These are phyloP conservation scores for Halophytophthora polymorphica DNA, from an alignment of 352 stramenopile genomes.

Conservation along the genomic window DNA sequence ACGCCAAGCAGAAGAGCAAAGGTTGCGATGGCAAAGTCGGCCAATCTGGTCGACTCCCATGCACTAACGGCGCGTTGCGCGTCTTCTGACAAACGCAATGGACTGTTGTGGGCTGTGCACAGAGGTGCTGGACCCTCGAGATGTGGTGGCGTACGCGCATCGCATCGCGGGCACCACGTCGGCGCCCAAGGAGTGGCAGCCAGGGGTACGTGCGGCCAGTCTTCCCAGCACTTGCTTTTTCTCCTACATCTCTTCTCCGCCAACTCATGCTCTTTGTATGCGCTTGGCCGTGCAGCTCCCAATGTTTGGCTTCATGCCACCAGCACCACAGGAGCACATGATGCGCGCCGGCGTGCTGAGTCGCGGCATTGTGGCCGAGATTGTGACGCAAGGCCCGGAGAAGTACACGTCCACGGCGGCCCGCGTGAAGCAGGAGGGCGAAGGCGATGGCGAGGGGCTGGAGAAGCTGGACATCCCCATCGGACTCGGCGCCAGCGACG, in stretches of 20 bases:
- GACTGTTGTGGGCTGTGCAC: background rate
- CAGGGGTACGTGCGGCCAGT: slow-evolving; percentile 42
- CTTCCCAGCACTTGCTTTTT: background rate
- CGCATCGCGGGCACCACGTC: slow-evolving; percentile 77
- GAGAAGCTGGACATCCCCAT: slow-evolving; percentile 64
- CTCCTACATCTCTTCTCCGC: background rate
- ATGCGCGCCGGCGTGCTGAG: slow-evolving; percentile 82
- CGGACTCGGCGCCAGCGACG: slow-evolving; percentile 63
- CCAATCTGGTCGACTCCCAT: no score
- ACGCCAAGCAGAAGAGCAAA: slow-evolving; percentile 58
- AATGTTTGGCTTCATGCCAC: slow-evolving; percentile 86
- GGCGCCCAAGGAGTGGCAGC: slow-evolving; percentile 69
- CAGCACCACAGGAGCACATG: slow-evolving; percentile 81
- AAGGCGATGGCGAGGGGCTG: slow-evolving; percentile 12
- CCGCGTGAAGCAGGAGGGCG: slow-evolving; percentile 29
- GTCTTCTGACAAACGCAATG: background rate
- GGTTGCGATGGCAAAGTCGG: no score
- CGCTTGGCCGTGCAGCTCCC: slow-evolving; percentile 41
- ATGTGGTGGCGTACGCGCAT: slow-evolving; percentile 80
- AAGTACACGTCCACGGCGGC: slow-evolving; percentile 59
- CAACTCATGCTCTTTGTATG: slow-evolving; percentile 1
- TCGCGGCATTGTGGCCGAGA: slow-evolving; percentile 75
- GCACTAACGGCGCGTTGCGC: no score
- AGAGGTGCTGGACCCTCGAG: slow-evolving; percentile 63
- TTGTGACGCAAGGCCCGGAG: slow-evolving; percentile 66